These are phyloP conservation scores for Botrytis deweyae DNA, from an alignment of 2,329 filamentous ascomycete genomes.

Conservation along the genomic window DNA sequence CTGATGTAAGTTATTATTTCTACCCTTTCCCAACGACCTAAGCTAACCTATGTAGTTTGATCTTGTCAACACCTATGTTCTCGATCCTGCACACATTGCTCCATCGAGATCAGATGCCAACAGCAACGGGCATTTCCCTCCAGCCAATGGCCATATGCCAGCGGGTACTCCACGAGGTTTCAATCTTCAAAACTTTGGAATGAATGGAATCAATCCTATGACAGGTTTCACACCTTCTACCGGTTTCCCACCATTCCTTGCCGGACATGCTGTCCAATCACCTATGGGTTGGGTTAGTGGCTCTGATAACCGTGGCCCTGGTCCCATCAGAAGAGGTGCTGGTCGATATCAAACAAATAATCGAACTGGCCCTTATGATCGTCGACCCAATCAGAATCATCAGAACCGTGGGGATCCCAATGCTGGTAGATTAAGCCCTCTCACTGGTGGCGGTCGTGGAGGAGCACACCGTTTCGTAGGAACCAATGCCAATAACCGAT, in stretches of 20 bases:
- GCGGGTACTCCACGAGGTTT: slow-evolving; percentile 90
- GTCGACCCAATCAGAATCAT: slow-evolving; percentile 56
- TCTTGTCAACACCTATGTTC: slow-evolving; percentile 89
- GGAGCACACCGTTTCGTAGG: slow-evolving; percentile 51
- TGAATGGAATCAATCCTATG: slow-evolving; percentile 57
- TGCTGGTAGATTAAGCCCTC: slow-evolving; percentile 48
- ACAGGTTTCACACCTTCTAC: slow-evolving; percentile 54
- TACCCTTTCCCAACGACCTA: not conserved
- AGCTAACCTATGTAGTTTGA: slow-evolving; percentile 62
- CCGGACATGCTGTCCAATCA: slow-evolving; percentile 44
- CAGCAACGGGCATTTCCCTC: slow-evolving; percentile 92
- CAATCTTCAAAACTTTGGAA: slow-evolving; percentile 72
- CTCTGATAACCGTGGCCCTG: slow-evolving; percentile 54
- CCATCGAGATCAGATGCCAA: slow-evolving; percentile 91
- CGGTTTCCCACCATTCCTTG: slow-evolving; percentile 56
- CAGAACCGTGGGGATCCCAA: slow-evolving; percentile 48
- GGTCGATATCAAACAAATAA: slow-evolving; percentile 58
- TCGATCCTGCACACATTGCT: slow-evolving; percentile 92
- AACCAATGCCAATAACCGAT: slow-evolving; percentile 54
- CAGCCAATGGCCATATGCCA: slow-evolving; percentile 70
- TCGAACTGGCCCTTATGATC: slow-evolving; percentile 72
- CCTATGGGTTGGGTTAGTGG: slow-evolving; percentile 51
- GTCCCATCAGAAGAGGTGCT: slow-evolving; percentile 68
- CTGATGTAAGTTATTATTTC: slow-evolving; percentile 66
- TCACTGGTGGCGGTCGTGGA: slow-evolving; percentile 32